Evolutionary conservation across 345 rosid genomes (phyloP), one percentile per base, ranked within the genome.

Genomic region (Boechera divaricarpa): DNA sequence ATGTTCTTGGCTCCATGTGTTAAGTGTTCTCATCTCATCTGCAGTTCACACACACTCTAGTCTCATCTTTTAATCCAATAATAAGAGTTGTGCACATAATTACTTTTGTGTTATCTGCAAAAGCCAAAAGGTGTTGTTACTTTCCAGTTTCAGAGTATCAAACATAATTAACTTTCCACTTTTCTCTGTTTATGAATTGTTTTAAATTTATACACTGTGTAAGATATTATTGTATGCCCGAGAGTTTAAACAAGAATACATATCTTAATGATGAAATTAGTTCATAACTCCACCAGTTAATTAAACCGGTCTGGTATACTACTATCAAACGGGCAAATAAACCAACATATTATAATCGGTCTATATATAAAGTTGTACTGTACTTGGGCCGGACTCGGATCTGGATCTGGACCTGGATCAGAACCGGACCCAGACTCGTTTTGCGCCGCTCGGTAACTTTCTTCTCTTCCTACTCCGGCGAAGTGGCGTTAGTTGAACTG

Each of bases 391-490:
- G 16, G 49, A 15, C 16, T 44, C 49, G 49, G 45, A 41, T 41
- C 45, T 28, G 29, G 13, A 44, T 44, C 7, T 41, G 45, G n/a
- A 5, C n/a, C 6, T 44, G 6, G 13, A 44, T 44, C 7, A 44
- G 16, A 15, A 13, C 16, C 49, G 16, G 49, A 44, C 49, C 16
- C 16, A 5, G 16, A 44, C 49, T 44, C 49, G 16, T 44, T 44
- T 44, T 12, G 49, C 49, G 49, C 67, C 11, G 32, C 49, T 67
- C 53, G 7, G 35, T 59, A 8, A 10, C 4, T 39, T 8, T 5
- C 31, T 29, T 4, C 33, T 44, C 44, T 63, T 63, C 12, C 52
- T 64, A 36, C 77, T 56, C 77, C 76, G 76, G 76, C 49, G 65
- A 69, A 76, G 64, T 21, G 7, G 29, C 60, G 73, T 59, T 49